Conservation (phyloP, 805 yeast genomes). For the Candida germanica region DNA sequence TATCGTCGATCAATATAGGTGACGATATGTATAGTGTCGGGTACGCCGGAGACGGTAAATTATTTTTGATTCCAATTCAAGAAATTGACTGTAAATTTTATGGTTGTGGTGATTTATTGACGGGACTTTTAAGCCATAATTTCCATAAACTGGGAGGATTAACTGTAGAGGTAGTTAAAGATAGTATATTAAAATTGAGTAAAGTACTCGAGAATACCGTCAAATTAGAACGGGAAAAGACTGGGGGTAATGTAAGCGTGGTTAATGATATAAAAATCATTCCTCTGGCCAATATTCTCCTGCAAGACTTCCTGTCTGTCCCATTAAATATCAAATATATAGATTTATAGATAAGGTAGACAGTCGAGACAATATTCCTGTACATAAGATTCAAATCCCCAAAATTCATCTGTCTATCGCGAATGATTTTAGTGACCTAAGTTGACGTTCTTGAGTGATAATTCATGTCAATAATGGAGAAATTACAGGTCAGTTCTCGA, state of each 20-base stretch:
- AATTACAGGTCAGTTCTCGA: too few relatives aligned
- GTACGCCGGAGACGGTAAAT: conserved; percentile 9
- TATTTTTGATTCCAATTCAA: conserved; percentile 41
- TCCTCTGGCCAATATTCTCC: conserved; percentile 29
- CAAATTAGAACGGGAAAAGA: conserved; percentile 18
- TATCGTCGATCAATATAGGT: conserved; percentile 52
- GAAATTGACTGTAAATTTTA: conserved; percentile 59
- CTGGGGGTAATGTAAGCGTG: conserved; percentile 10
- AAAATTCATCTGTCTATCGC: too few relatives aligned
- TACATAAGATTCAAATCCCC: too few relatives aligned
- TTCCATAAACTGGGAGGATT: conserved; percentile 29
- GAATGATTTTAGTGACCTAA: too few relatives aligned
- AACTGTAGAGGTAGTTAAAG: conserved; percentile 23
- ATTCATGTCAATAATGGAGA: too few relatives aligned
- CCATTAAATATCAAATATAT: not conserved
- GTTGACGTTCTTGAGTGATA: too few relatives aligned
- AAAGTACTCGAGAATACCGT: conserved; percentile 28
- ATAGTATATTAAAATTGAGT: conserved; percentile 24
- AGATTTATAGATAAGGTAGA: too few relatives aligned
- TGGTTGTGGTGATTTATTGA: conserved; percentile 74
- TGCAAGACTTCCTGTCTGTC: conserved; percentile 11
- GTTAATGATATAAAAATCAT: conserved; percentile 37
- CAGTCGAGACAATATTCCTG: too few relatives aligned
- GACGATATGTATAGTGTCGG: conserved; percentile 43
- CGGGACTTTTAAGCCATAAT: conserved; percentile 56